These are phyloP conservation scores for Cyclanthera cordifolia DNA, from an alignment of 306 rosid genomes.

Conservation along the genomic window DNA sequence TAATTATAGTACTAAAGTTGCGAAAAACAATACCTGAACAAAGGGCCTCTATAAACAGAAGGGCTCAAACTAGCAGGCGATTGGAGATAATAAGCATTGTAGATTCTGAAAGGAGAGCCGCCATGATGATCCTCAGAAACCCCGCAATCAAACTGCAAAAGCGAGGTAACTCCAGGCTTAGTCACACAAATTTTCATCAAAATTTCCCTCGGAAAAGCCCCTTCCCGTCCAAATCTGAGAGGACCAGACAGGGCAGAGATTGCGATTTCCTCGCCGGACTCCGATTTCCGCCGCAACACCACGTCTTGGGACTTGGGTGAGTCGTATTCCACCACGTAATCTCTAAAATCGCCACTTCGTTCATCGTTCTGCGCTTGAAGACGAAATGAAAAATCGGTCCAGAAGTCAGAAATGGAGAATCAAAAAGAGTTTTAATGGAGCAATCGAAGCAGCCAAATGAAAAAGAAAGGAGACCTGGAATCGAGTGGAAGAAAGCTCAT, in stretches of 20 bases:
- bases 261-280: slow-evolving; percentile 61
- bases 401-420: too few species aligned
- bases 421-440: too few species aligned
- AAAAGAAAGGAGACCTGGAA: slow-evolving; percentile 37
- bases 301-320: slow-evolving; percentile 46
- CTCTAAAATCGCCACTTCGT: slow-evolving; percentile 30
- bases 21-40: slow-evolving; percentile 24
- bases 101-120: slow-evolving; percentile 34
- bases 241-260: slow-evolving; percentile 58
- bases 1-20: background rate
- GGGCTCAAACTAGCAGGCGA: slow-evolving; percentile 19
- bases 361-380: slow-evolving; percentile 25
- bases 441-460: too few species aligned
- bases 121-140: slow-evolving; percentile 20
- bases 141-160: slow-evolving; percentile 63
- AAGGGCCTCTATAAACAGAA: slow-evolving; percentile 28
- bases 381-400: background rate
- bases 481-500: slow-evolving; percentile 42
- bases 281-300: slow-evolving; percentile 40
- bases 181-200: slow-evolving; percentile 63
- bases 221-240: slow-evolving; percentile 16
- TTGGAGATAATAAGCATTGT: slow-evolving; percentile 33
- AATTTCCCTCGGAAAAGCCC: slow-evolving; percentile 35
- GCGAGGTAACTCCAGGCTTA: slow-evolving; percentile 46
- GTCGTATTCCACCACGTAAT: slow-evolving; percentile 50